Conservation (phyloP, 208 protist species). For the Sergeia podlipaevii region DNA sequence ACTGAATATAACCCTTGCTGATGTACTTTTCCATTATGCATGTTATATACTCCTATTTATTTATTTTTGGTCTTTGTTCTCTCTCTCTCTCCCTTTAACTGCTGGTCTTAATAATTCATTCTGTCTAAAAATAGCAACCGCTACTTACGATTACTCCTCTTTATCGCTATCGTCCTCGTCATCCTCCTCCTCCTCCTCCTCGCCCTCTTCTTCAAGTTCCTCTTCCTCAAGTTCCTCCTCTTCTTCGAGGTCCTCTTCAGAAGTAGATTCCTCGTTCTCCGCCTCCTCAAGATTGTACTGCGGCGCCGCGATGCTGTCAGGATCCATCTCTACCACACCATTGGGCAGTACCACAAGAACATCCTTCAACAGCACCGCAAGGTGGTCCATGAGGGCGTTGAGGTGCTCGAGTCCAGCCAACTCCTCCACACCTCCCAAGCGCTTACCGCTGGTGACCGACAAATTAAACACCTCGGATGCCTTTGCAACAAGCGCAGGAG, state of each 20-base stretch:
- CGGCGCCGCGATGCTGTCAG: constrained; percentile 64
- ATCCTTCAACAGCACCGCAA: constrained; percentile 54
- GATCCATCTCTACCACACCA: constrained; percentile 75
- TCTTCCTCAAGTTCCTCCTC: constrained; percentile 15
- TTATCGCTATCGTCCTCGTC: constrained; percentile 19
- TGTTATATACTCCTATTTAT: too few species aligned
- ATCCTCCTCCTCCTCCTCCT: constrained; percentile 17
- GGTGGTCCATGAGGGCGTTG: constrained; percentile 33
- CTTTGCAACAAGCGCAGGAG: constrained; percentile 39
- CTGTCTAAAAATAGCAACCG: background rate
- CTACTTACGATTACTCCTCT: background rate
- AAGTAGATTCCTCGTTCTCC: constrained; percentile 1
- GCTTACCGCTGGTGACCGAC: constrained; percentile 39
- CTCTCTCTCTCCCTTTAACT: too few species aligned
- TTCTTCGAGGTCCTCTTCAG: too few species aligned
- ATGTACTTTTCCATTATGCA: too few species aligned
- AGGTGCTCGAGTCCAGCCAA: constrained; percentile 40
- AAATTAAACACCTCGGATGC: constrained; percentile 59
- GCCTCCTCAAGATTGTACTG: constrained; percentile 48
- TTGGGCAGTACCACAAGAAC: constrained; percentile 69
- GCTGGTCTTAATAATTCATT: constrained; percentile 2
- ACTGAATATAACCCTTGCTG: too few species aligned
- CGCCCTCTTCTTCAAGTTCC: constrained; percentile 4
- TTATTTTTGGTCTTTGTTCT: too few species aligned
- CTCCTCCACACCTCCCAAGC: constrained; percentile 22